phyloP scores from a whole-genome alignment of 2,329 filamentous ascomycete species.

The Fusarium austroafricanum region DNA sequence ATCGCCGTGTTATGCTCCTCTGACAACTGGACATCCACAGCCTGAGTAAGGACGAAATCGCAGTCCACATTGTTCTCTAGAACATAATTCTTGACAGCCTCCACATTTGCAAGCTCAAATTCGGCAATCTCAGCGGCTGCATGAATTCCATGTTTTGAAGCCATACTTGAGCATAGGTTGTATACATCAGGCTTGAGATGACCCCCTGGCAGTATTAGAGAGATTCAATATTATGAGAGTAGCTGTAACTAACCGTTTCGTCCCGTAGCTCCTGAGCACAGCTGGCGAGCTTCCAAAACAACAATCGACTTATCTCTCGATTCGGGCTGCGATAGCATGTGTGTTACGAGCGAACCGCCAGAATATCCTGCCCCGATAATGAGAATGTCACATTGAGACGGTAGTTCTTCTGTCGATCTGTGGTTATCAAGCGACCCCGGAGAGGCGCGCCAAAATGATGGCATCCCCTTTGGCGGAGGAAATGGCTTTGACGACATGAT shows the following conservation, averaged over 20 bases:
- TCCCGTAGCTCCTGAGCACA: slow-evolving; percentile 54
- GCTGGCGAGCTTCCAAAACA: slow-evolving; percentile 51
- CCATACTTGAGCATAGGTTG: not conserved
- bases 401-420: not conserved
- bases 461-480: not conserved
- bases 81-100: slow-evolving; percentile 50
- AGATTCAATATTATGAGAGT: fast-evolving
- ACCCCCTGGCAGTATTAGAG: not conserved
- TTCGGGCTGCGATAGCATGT: slow-evolving; percentile 48
- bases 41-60: slow-evolving; percentile 56
- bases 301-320: slow-evolving; percentile 42
- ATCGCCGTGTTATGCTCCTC: slow-evolving; percentile 38
- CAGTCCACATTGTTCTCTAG: slow-evolving; percentile 56
- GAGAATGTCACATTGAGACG: not conserved
- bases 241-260: slow-evolving; percentile 46
- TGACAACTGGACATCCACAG: slow-evolving; percentile 54
- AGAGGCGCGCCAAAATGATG: not conserved
- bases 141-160: slow-evolving; percentile 22
- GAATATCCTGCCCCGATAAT: slow-evolving; percentile 52
- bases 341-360: slow-evolving; percentile 57
- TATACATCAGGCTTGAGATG: slow-evolving; percentile 40
- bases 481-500: not conserved
- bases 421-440: not conserved
- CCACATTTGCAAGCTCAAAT: slow-evolving; percentile 29
- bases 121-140: slow-evolving; percentile 37